Evolutionary conservation across 2,329 filamentous ascomycete genomes (phyloP).

Genomic region (Ramichloridium luteum): DNA sequence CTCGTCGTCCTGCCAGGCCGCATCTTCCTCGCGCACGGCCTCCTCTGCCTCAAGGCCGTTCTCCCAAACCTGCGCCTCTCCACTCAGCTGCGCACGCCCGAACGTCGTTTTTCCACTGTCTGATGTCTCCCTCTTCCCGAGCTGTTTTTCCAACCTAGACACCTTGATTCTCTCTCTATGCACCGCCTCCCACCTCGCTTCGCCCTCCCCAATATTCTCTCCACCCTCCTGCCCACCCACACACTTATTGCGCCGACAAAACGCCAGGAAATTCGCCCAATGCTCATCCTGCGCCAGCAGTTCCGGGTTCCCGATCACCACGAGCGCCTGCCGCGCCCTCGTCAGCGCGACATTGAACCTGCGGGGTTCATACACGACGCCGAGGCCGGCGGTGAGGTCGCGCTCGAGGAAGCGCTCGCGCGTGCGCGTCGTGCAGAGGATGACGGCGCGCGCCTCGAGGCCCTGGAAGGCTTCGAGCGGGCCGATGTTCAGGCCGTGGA

Average conservation of each 20-base stretch:
- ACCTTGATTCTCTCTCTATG: slow-evolving; percentile 9
- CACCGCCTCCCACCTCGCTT: slow-evolving; percentile 6
- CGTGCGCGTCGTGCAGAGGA: slow-evolving; percentile 19
- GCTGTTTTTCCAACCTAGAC: slow-evolving; percentile 14
- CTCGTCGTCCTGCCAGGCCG: too few species aligned
- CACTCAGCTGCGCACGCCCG: slow-evolving; percentile 4
- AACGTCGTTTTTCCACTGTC: neutral
- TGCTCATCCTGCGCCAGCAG: slow-evolving; percentile 14
- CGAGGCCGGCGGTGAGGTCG: slow-evolving; percentile 15
- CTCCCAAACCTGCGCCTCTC: slow-evolving; percentile 4
- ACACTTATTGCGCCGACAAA: slow-evolving; percentile 15
- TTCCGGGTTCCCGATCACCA: slow-evolving; percentile 17
- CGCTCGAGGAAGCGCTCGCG: slow-evolving; percentile 17
- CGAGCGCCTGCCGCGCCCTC: slow-evolving; percentile 15
- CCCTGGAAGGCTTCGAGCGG: slow-evolving; percentile 20
- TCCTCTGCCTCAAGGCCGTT: slow-evolving; percentile 5
- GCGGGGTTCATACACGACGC: slow-evolving; percentile 16
- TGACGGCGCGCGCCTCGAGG: slow-evolving; percentile 16
- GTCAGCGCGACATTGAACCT: slow-evolving; percentile 19
- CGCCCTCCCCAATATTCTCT: slow-evolving; percentile 2
- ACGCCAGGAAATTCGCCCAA: slow-evolving; percentile 16
- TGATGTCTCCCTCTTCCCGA: slow-evolving; percentile 2
- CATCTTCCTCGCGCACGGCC: slow-evolving; percentile 1
- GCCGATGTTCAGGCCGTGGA: slow-evolving; percentile 13
- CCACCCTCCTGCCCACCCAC: too few species aligned